Percentiles rank a stretch among this genome's conserved stretches.
These are phyloP conservation scores for Artemisia annua DNA, from an alignment of 129 eudicot species.

Conservation along the genomic window DNA sequence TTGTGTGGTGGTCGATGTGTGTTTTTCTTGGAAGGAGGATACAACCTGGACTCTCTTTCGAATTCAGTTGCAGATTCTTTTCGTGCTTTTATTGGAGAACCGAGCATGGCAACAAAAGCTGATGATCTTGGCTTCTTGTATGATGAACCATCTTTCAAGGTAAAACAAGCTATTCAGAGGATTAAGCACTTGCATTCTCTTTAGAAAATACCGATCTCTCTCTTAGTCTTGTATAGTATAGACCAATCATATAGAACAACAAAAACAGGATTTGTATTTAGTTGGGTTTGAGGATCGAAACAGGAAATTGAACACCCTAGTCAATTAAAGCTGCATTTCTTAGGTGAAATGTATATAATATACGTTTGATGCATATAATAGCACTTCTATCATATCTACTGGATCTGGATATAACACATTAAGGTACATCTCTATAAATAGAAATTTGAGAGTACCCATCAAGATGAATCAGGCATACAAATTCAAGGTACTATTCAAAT, in stretches of 20 bases:
- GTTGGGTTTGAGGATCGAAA: too few species aligned
- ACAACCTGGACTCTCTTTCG: slow-evolving; percentile 77
- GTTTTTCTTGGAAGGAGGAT: slow-evolving; percentile 96
- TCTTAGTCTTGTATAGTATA: not conserved
- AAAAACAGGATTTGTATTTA: too few species aligned
- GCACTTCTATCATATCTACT: too few species aligned
- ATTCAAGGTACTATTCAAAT: too few species aligned
- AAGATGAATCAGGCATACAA: too few species aligned
- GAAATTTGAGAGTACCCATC: too few species aligned
- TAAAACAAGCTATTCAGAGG: slow-evolving; percentile 69
- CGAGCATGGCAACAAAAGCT: slow-evolving; percentile 58
- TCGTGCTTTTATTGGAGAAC: slow-evolving; percentile 85
- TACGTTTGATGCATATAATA: too few species aligned
- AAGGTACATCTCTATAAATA: too few species aligned
- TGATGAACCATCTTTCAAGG: slow-evolving; percentile 77
- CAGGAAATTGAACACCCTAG: too few species aligned
- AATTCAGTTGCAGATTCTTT: slow-evolving; percentile 85
- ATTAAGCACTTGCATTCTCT: slow-evolving; percentile 79
- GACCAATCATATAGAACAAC: not conserved
- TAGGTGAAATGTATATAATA: too few species aligned
- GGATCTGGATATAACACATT: too few species aligned
- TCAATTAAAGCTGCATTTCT: too few species aligned
- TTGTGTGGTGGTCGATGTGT: slow-evolving; percentile 91
- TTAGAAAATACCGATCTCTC: slow-evolving; percentile 12
- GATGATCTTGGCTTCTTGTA: slow-evolving; percentile 65